These are phyloP conservation scores for Omphalea diandra DNA, from an alignment of 441 rosid genomes.

Conservation along the genomic window DNA sequence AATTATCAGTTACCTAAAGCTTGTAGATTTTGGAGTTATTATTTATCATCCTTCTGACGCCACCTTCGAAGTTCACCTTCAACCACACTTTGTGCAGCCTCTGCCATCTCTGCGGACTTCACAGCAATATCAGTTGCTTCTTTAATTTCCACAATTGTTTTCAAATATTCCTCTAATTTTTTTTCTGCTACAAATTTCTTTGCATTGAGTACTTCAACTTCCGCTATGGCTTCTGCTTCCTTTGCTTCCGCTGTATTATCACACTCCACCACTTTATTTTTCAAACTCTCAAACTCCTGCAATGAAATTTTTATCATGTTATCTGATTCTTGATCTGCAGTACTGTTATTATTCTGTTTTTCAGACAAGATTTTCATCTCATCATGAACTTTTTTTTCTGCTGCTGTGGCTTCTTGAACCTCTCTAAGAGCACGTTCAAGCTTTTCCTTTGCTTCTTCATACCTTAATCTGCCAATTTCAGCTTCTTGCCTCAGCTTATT, in stretches of 20 bases:
- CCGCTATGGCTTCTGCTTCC: constrained; percentile 41
- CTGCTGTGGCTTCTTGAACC: constrained; percentile 52
- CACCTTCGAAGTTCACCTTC: constrained; percentile 61
- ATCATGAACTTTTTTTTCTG: constrained; percentile 46
- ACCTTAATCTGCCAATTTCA: constrained; percentile 31
- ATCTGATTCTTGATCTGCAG: constrained; percentile 23
- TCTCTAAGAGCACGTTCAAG: constrained; percentile 39
- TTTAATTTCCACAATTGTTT: constrained; percentile 62
- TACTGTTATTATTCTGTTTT: constrained; percentile 26
- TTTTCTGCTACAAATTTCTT: constrained; percentile 39
- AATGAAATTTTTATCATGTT: constrained; percentile 48
- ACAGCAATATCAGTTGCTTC: constrained; percentile 66
- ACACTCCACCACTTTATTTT: constrained; percentile 49
- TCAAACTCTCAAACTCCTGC: constrained; percentile 54
- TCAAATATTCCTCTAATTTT: constrained; percentile 45
- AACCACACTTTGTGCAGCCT: constrained; percentile 58
- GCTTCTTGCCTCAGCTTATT: constrained; percentile 48
- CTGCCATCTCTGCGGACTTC: constrained; percentile 65
- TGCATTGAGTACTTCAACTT: constrained; percentile 46
- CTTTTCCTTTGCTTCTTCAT: constrained; percentile 46
- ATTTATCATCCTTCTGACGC: constrained; percentile 48
- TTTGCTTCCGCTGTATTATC: constrained; percentile 38
- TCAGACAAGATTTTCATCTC: constrained; percentile 49
- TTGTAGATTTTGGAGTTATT: too few species aligned
- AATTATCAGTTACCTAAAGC: too few species aligned